A percentile compares a stretch with the other conserved stretches of the same genome.
Evolutionary conservation across 495 filamentous ascomycete genomes (phyloP).

Genomic region (Neurospora sp.): DNA sequence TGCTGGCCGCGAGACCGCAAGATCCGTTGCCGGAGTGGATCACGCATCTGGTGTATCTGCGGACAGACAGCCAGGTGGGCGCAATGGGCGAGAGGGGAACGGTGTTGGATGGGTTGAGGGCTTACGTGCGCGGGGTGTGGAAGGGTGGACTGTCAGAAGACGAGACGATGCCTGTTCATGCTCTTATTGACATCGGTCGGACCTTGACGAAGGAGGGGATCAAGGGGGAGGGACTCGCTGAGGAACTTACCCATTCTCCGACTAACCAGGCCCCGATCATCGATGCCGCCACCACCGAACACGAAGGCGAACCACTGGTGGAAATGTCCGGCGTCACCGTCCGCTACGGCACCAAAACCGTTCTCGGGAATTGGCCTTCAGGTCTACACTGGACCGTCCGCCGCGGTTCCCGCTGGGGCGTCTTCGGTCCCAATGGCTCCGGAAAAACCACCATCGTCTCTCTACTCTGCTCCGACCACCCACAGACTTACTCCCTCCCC

Average conservation of each 20-base stretch:
- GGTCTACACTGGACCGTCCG: slow-evolving; percentile 78
- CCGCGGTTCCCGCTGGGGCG: slow-evolving; percentile 76
- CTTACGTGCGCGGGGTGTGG: slow-evolving; percentile 31
- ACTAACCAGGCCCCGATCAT: background rate
- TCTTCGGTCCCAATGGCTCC: slow-evolving; percentile 84
- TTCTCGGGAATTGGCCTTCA: slow-evolving; percentile 67
- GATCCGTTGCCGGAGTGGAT: slow-evolving; percentile 85
- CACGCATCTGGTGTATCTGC: slow-evolving; percentile 64
- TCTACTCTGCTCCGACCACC: slow-evolving; percentile 89
- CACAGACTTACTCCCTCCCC: slow-evolving; percentile 82
- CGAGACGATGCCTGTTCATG: slow-evolving; percentile 30
- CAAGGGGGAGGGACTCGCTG: slow-evolving; percentile 22
- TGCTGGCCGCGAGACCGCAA: slow-evolving; percentile 73
- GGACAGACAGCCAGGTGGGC: slow-evolving; percentile 47
- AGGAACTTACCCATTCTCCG: slow-evolving; percentile 5
- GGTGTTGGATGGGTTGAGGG: slow-evolving; percentile 39
- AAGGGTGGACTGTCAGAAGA: slow-evolving; percentile 25
- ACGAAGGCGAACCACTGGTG: slow-evolving; percentile 25
- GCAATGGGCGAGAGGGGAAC: slow-evolving; percentile 45
- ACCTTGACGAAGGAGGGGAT: slow-evolving; percentile 37
- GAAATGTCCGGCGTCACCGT: slow-evolving; percentile 79
- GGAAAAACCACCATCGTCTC: slow-evolving; percentile 91
- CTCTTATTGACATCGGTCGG: slow-evolving; percentile 41
- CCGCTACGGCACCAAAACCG: slow-evolving; percentile 64
- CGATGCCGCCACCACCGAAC: background rate